phyloP scores from a whole-genome alignment of 495 filamentous ascomycete species.

The Cercophora newfieldiana region DNA sequence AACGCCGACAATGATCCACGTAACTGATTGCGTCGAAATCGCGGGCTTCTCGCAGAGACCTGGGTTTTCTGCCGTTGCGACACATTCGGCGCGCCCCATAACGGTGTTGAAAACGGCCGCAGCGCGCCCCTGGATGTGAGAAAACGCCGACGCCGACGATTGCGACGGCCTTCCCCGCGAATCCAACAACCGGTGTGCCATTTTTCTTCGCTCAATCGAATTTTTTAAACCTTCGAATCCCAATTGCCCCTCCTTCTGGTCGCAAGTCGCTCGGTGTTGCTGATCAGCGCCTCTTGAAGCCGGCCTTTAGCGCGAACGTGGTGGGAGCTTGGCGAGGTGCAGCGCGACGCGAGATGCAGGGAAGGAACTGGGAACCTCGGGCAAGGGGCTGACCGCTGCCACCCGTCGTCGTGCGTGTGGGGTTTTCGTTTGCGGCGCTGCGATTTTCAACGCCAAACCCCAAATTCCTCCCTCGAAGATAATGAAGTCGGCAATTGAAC shows the following conservation, averaged over 20 bases:
- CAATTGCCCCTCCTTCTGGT: background rate
- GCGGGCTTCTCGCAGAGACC: constrained; percentile 35
- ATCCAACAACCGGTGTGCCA: background rate
- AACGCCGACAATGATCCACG: constrained; percentile 30
- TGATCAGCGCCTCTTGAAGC: background rate
- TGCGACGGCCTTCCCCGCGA: background rate
- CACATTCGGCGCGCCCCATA: constrained; percentile 24
- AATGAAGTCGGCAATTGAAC: background rate
- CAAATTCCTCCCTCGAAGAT: background rate
- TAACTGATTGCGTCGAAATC: constrained; percentile 19
- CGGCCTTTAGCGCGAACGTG: background rate
- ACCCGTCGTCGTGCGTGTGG: background rate
- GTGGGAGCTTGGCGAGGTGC: background rate
- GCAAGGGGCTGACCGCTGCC: background rate
- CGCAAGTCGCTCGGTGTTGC: background rate
- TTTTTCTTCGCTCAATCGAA: background rate
- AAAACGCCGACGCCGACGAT: background rate
- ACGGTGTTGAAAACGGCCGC: constrained; percentile 11
- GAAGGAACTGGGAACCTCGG: background rate
- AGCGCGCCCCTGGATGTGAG: constrained; percentile 9
- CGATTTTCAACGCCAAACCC: background rate
- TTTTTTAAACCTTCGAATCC: background rate
- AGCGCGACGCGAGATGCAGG: background rate
- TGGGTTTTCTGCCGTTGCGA: constrained; percentile 11
- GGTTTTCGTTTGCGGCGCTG: background rate